Evolutionary conservation across 495 filamentous ascomycete genomes (phyloP).

Genomic region (Recurvomyces mirabilis): DNA sequence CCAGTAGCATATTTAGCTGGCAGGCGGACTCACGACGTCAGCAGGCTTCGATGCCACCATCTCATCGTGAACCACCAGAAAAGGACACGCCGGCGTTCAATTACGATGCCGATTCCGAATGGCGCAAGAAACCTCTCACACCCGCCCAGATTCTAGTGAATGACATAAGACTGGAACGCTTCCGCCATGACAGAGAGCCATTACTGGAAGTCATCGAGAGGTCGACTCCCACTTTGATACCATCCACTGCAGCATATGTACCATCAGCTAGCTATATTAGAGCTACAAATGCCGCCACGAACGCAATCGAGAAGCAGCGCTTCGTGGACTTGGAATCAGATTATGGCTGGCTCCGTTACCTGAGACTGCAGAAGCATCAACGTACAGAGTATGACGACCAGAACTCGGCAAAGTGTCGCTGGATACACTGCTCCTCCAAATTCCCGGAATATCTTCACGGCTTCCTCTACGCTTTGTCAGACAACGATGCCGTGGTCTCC

Average conservation of each 20-base stretch:
- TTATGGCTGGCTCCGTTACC: conserved; percentile 32
- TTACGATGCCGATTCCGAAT: conserved; percentile 26
- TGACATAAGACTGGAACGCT: conserved; percentile 26
- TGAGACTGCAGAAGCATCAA: conserved; percentile 23
- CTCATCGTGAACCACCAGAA: not conserved
- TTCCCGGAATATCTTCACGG: conserved; percentile 30
- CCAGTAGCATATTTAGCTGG: too few relatives aligned
- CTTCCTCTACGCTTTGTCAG: conserved; percentile 14
- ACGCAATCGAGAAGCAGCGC: conserved; percentile 26
- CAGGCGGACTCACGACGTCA: too few relatives aligned
- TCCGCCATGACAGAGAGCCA: conserved; percentile 14
- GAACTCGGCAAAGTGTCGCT: conserved; percentile 24
- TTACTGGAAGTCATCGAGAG: conserved; percentile 30
- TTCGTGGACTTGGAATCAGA: conserved; percentile 23
- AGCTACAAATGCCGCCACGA: conserved; percentile 13
- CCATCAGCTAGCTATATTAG: conserved; percentile 4
- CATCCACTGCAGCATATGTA: conserved; percentile 7
- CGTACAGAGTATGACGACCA: conserved; percentile 18
- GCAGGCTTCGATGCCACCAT: not conserved
- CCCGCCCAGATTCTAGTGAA: conserved; percentile 31
- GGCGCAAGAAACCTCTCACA: conserved; percentile 27
- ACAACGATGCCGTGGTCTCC: conserved; percentile 3
- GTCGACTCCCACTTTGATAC: conserved; percentile 24
- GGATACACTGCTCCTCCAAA: conserved; percentile 34
- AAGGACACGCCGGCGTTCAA: conserved; percentile 5